phyloP scores from a whole-genome alignment of 345 rosid genomes.

The Camelina neglecta region DNA sequence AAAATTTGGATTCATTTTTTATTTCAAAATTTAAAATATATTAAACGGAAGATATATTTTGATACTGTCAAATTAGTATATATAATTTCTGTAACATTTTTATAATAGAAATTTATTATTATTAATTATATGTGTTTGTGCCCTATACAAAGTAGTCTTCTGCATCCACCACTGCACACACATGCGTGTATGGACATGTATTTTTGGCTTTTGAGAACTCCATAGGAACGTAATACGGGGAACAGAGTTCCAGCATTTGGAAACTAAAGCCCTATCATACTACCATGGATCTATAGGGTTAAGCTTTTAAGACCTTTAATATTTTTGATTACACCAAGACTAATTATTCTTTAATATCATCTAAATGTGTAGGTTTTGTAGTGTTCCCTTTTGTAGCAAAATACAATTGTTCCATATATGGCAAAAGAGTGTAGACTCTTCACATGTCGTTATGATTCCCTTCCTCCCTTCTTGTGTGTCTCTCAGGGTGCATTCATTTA shows the following conservation, averaged over 20 bases:
- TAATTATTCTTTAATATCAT: conserved; percentile 18
- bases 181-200: background rate
- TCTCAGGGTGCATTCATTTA: conserved; percentile 33
- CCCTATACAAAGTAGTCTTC: no score
- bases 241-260: conserved; percentile 48
- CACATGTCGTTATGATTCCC: conserved; percentile 44
- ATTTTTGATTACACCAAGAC: conserved; percentile 20
- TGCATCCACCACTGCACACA: no score
- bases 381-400: conserved; percentile 40
- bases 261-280: conserved; percentile 38
- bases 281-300: conserved; percentile 42
- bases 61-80: no score
- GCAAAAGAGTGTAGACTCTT: conserved; percentile 20
- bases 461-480: conserved; percentile 32
- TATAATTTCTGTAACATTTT: no score
- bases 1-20: no score
- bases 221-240: conserved; percentile 27
- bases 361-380: background rate
- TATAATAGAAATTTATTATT: no score
- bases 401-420: conserved; percentile 41
- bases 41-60: no score
- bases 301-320: conserved; percentile 35
- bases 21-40: no score
- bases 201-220: conserved; percentile 19
- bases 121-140: no score